These are phyloP conservation scores for Beta lomatogona DNA, from an alignment of 179 eudicot species.

Conservation along the genomic window DNA sequence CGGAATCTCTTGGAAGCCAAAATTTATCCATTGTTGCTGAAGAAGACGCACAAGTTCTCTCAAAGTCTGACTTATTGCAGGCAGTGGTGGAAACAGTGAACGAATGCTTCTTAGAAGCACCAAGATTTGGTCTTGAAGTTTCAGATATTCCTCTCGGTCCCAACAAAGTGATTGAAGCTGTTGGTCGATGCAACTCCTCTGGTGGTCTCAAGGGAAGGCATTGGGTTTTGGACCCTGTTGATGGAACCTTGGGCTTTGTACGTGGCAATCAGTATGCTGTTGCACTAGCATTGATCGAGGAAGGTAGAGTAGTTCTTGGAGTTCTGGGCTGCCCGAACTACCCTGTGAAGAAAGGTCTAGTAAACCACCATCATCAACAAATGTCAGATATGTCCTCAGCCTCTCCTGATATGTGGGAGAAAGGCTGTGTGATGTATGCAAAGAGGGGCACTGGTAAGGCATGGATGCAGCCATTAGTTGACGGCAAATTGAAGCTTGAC, in stretches of 20 bases:
- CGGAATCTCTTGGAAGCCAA: conserved; percentile 61
- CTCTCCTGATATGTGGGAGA: conserved; percentile 49
- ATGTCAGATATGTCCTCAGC: conserved; percentile 33
- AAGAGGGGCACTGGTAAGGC: conserved; percentile 65
- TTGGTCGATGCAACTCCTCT: conserved; percentile 71
- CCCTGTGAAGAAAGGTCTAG: conserved; percentile 64
- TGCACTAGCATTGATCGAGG: conserved; percentile 81
- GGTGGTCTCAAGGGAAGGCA: conserved; percentile 84
- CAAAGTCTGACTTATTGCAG: conserved; percentile 59
- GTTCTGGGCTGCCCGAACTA: conserved; percentile 98
- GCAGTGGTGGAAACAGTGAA: conserved; percentile 76
- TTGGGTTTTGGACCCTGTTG: conserved; percentile 98
- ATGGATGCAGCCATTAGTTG: conserved; percentile 86
- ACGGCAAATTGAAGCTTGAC: conserved; percentile 44
- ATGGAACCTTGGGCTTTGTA: conserved; percentile 94
- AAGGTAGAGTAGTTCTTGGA: conserved; percentile 72
- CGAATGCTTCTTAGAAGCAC: conserved; percentile 67
- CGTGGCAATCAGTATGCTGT: conserved; percentile 95
- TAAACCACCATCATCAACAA: conserved; percentile 51
- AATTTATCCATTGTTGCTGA: conserved; percentile 85
- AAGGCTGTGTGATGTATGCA: conserved; percentile 87
- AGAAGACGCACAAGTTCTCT: conserved; percentile 79
- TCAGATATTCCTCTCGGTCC: conserved; percentile 48
- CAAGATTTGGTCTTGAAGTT: conserved; percentile 61
- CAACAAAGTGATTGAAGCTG: conserved; percentile 67